Base-by-base conservation (phyloP, 2,329 filamentous ascomycete genomes). In the Apiospora marii region DNA sequence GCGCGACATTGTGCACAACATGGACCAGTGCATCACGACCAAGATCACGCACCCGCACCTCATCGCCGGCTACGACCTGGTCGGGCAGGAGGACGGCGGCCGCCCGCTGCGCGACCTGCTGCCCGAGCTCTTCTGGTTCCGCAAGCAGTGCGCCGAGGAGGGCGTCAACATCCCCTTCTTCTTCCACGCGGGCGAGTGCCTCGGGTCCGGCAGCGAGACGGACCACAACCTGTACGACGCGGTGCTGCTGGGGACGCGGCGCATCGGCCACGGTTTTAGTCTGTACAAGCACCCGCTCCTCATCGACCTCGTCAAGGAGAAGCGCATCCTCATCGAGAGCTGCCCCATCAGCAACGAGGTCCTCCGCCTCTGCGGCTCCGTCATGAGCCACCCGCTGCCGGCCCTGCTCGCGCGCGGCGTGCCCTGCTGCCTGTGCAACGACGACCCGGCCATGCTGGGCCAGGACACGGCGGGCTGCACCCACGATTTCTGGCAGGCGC, bases 281-380 rank as follows among this genome's bases (percentile, higher is more conserved):
- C 86, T 98, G 14, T 96, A 92, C 87, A 97, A 97, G 80, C 96
- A 98, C 82, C 96, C 96, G 0, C 87, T 97, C 5, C 89, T 98
- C 16, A 90, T 97, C 75, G 93, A 97, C 78, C 92, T 97, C 85
- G 92, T 98, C 76, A 96, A 95, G 79, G 92, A 97, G 75, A 94
- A 93, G 84, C 92, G 92, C 75, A 97, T 98, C 73, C 87, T 98
- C 8, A 85, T 98, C 72, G 96, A 98, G 82, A 93, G 92, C 77
- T 98, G 95, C 81, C 95, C 95, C 0, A 95, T 98, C 73, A 95
- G 92, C 19, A 98, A 98, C 82, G 95, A 98, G 81, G 92, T 97
- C 2, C 87, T 98, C 13, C 89, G 94, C 0, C 89, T 97, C 24
- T 94, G 93, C 71, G 89, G 91, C 72, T 93, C 91, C 58, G 92